These are phyloP conservation scores for Microbotryum scabiosae DNA, from an alignment of 1,284 basidiomycete species.

Conservation along the genomic window DNA sequence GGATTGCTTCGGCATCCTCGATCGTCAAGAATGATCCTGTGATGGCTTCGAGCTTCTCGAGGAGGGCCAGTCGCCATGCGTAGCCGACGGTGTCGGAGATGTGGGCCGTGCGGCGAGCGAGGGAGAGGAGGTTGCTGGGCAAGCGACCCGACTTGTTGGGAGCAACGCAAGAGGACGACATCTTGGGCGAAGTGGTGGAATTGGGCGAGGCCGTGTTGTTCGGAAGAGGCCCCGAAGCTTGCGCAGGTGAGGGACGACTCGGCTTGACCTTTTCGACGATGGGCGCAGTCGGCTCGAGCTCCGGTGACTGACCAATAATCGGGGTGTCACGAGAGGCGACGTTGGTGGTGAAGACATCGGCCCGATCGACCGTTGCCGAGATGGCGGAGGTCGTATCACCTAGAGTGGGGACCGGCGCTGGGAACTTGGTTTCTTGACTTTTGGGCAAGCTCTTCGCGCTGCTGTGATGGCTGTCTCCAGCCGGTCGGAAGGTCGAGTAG, in stretches of 20 bases:
- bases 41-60: constrained; percentile 27
- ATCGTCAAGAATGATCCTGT: constrained; percentile 23
- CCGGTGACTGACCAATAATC: not conserved
- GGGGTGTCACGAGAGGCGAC: constrained; percentile 10
- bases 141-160: constrained; percentile 10
- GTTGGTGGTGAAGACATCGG: not conserved
- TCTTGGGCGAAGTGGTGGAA: not conserved
- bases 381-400: not conserved
- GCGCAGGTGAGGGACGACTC: not conserved
- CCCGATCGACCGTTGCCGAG: not conserved
- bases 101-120: constrained; percentile 20
- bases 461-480: too few relatives aligned
- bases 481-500: constrained; percentile 11
- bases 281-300: not conserved
- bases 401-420: not conserved
- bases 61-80: constrained; percentile 20
- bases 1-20: constrained; percentile 22
- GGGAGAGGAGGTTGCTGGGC: constrained; percentile 15
- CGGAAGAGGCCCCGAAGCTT: not conserved
- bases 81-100: constrained; percentile 19
- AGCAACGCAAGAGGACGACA: constrained; percentile 3
- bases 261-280: not conserved
- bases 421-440: not conserved
- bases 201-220: not conserved
- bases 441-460: not conserved